A percentile compares a stretch with the other conserved stretches of the same genome.
phyloP scores from a whole-genome alignment of 352 stramenopile species.

The Pythium dissimile region DNA sequence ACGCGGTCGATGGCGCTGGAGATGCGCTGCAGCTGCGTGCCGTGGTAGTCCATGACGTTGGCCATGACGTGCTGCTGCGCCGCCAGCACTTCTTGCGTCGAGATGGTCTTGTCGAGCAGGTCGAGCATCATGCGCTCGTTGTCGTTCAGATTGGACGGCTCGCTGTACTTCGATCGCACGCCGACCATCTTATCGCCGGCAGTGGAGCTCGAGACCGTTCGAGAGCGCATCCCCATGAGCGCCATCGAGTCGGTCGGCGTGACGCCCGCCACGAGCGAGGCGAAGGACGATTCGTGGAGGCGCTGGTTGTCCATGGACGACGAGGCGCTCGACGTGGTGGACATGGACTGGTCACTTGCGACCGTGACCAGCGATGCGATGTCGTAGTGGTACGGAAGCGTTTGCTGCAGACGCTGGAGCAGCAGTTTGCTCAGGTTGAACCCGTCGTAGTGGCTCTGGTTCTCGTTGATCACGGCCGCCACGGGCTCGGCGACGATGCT shows the following conservation, averaged over 20 bases:
- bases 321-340: neutral
- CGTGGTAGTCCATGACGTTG: slow-evolving; percentile 59
- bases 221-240: slow-evolving; percentile 9
- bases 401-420: slow-evolving; percentile 34
- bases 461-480: slow-evolving; percentile 12
- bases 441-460: slow-evolving; percentile 14
- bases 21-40: slow-evolving; percentile 57
- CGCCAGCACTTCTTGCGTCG: slow-evolving; percentile 71
- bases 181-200: slow-evolving; percentile 5
- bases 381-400: slow-evolving; percentile 19
- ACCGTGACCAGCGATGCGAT: slow-evolving; percentile 2
- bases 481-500: slow-evolving; percentile 24
- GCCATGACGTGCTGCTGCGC: slow-evolving; percentile 74
- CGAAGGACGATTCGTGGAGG: slow-evolving; percentile 1
- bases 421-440: slow-evolving; percentile 53
- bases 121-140: slow-evolving; percentile 75
- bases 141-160: slow-evolving; percentile 44
- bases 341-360: neutral
- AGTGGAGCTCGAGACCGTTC: slow-evolving; percentile 3
- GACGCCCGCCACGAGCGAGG: neutral
- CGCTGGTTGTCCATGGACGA: slow-evolving; percentile 18
- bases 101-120: slow-evolving; percentile 75
- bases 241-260: neutral
- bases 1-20: slow-evolving; percentile 68
- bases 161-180: slow-evolving; percentile 17